These are phyloP conservation scores for Neofusicoccum cordaticola DNA, from an alignment of 2,329 filamentous ascomycete species.

Conservation along the genomic window DNA sequence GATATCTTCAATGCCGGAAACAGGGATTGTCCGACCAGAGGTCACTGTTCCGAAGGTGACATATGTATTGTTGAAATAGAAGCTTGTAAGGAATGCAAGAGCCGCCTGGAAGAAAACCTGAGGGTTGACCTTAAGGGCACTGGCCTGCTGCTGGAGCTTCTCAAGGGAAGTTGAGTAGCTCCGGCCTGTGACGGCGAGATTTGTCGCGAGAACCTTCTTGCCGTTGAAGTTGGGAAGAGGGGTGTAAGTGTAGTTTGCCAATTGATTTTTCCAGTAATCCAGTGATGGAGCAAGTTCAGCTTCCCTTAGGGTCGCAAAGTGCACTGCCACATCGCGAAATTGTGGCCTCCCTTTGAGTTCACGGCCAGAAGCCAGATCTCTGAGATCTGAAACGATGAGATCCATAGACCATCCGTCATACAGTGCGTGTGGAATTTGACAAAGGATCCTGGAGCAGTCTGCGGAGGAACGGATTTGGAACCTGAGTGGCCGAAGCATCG, in stretches of 20 bases:
- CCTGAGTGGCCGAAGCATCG: slow-evolving; percentile 58
- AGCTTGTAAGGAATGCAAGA: slow-evolving; percentile 62
- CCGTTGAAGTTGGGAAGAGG: slow-evolving; percentile 60
- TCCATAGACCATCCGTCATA: slow-evolving; percentile 96
- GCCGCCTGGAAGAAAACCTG: slow-evolving; percentile 77
- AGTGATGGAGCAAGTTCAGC: slow-evolving; percentile 42
- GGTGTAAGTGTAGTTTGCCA: slow-evolving; percentile 56
- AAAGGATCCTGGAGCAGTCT: slow-evolving; percentile 24
- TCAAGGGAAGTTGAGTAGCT: background rate
- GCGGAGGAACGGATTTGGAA: slow-evolving; percentile 52
- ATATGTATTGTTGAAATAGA: slow-evolving; percentile 63
- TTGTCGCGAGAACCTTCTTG: slow-evolving; percentile 19
- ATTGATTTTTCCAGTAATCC: slow-evolving; percentile 68
- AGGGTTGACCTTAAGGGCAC: slow-evolving; percentile 52
- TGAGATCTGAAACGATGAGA: slow-evolving; percentile 66
- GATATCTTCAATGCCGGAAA: slow-evolving; percentile 67
- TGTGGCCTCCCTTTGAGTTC: slow-evolving; percentile 48
- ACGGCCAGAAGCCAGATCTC: slow-evolving; percentile 44
- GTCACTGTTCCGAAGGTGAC: slow-evolving; percentile 75
- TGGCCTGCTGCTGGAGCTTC: slow-evolving; percentile 36
- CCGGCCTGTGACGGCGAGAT: background rate
- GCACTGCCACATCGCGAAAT: slow-evolving; percentile 59
- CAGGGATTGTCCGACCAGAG: slow-evolving; percentile 73
- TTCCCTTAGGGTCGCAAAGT: slow-evolving; percentile 38
- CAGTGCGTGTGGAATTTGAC: slow-evolving; percentile 75